A percentile compares a stretch with the other conserved stretches of the same genome.
Conservation (phyloP, 306 rosid species). For the Trifolium subterraneum region DNA sequence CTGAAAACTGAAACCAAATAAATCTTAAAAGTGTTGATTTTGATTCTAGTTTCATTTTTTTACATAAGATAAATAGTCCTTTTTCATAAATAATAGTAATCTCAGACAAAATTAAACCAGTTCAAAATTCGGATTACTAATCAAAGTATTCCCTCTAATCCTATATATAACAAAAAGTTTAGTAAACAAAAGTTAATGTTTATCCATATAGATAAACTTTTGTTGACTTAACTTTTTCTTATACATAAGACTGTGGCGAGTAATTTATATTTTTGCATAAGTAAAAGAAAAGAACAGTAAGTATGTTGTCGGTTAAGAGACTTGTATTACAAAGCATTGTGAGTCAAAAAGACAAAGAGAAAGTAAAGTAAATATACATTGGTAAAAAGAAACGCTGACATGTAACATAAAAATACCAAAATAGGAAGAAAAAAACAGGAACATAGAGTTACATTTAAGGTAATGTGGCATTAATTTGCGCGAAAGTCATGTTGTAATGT, state of each 20-base stretch:
- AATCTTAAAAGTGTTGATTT: slow-evolving; percentile 41
- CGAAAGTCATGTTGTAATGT: slow-evolving; percentile 41
- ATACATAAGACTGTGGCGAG: too few species aligned
- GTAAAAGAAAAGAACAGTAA: neutral
- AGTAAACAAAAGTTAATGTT: too few species aligned
- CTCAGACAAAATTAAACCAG: too few species aligned
- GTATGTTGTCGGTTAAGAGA: slow-evolving; percentile 18
- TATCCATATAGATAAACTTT: too few species aligned
- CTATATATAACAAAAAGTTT: too few species aligned
- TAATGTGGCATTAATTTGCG: slow-evolving; percentile 46
- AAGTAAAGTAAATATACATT: neutral
- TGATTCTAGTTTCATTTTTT: slow-evolving; percentile 58
- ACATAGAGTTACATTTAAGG: slow-evolving; percentile 47
- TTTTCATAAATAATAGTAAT: neutral
- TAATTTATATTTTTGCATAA: too few species aligned
- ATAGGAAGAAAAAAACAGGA: slow-evolving; percentile 29
- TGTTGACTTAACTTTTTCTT: too few species aligned
- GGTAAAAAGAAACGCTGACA: neutral
- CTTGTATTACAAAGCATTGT: neutral
- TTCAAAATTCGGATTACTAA: too few species aligned
- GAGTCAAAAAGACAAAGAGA: neutral
- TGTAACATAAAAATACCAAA: slow-evolving; percentile 33
- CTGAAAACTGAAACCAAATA: slow-evolving; percentile 28
- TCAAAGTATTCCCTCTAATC: too few species aligned
- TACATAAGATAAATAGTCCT: slow-evolving; percentile 24